Base-by-base conservation (phyloP, 257 asterid species). In the Pogostemon cablin region DNA sequence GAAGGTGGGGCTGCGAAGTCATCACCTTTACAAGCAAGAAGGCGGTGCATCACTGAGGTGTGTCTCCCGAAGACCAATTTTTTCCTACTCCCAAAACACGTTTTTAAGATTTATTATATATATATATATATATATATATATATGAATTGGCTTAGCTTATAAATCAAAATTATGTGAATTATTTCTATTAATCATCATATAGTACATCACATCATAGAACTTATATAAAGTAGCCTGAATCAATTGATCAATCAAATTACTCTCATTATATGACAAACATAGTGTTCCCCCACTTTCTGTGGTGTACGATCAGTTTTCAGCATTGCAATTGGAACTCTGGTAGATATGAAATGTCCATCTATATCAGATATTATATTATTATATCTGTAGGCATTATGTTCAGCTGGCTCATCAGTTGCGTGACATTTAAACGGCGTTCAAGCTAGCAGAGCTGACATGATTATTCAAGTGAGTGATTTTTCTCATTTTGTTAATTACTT, bases 341-440 rank as follows among this genome's bases (percentile, higher is more conserved):
- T 41, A 47, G 49, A 47, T 50, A 46, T 7, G 39, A 47, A 58
- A 44, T 25, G 32, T 64, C 8, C 40, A 12, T 50, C 15, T 34
- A 42, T 58, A 58, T 20, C 37, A 48, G 12, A 47, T 61, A 6
- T 39, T 17, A 48, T 25, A 32, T 48, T 71, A 37, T 60, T 66
- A 25, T 25, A 25, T 12, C 17, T 78, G 79, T 68, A 93, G 98
- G 98, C 97, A 56, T 82, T 93, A 68, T 93, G 97, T 65, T 79
- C 83, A 46, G 85, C 87, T 55, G 88, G 96, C 73, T 81, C 92
- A 62, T 84, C 93, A 7, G 55, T 67, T 71, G 52, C 50, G 57
- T 82, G 92, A 72, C 96, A 89, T 79, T 84, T 89, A 73, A 89
- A 93, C 74, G 99, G 99, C 67, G 89, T 93, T 79, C 88, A 82